Conservation (phyloP, 306 rosid species). For the Pyrus betulifolia region DNA sequence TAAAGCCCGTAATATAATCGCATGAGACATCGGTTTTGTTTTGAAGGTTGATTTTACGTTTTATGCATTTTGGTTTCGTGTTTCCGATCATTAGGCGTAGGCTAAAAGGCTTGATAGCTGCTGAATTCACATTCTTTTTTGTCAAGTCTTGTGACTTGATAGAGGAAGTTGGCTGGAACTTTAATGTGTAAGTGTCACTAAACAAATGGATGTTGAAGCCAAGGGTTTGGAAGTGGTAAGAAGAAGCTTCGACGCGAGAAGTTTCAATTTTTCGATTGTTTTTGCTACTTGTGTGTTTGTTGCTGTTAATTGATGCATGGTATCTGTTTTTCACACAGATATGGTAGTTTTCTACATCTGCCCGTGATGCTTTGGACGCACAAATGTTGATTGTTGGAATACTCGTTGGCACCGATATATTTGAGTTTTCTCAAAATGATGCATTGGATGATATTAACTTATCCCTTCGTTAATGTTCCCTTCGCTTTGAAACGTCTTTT, state of each 20-base stretch:
- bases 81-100: not conserved
- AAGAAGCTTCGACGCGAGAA: slow-evolving; percentile 4
- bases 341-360: not conserved
- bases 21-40: not conserved
- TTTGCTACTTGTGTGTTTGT: not conserved
- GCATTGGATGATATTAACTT: not conserved
- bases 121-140: not conserved
- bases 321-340: not conserved
- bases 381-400: not conserved
- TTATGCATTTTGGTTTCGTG: not conserved
- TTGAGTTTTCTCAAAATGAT: not conserved
- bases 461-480: not conserved
- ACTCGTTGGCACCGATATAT: not conserved
- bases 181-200: not conserved
- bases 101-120: not conserved
- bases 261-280: not conserved
- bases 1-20: not conserved
- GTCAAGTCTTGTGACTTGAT: not conserved
- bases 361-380: not conserved
- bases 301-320: not conserved
- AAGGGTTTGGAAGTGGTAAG: slow-evolving; percentile 25
- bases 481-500: too few relatives aligned
- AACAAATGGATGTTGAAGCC: slow-evolving; percentile 20
- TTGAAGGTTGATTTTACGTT: not conserved
- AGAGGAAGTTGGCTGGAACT: not conserved